Conservation (phyloP, 345 rosid species). For the Pelargonium nanum region DNA sequence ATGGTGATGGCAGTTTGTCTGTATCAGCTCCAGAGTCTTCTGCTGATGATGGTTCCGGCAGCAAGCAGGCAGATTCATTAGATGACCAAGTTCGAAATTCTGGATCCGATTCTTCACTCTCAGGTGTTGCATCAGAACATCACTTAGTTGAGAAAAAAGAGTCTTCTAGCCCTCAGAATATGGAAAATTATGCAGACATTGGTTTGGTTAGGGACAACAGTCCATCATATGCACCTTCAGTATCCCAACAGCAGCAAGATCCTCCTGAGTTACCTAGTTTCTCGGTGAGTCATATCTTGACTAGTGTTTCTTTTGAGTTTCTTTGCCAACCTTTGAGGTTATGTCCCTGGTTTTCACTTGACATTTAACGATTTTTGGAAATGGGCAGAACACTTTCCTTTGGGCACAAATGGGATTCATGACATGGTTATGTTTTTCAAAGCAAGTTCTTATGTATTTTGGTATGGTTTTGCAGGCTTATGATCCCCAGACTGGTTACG, state of each 20-base stretch:
- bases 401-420: no score
- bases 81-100: slow-evolving; percentile 48
- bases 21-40: slow-evolving; percentile 33
- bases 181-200: slow-evolving; percentile 45
- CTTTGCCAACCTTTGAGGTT: neutral
- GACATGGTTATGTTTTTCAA: no score
- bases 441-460: slow-evolving; percentile 9
- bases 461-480: slow-evolving; percentile 42
- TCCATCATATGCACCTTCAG: slow-evolving; percentile 48
- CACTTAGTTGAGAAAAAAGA: slow-evolving; percentile 44
- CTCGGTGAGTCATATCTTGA: slow-evolving; percentile 38
- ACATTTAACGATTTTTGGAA: neutral
- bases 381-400: no score
- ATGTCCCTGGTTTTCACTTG: neutral
- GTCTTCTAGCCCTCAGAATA: slow-evolving; percentile 41
- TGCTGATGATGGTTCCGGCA: slow-evolving; percentile 28
- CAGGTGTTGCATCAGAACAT: slow-evolving; percentile 42
- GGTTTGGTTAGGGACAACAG: slow-evolving; percentile 40
- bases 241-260: slow-evolving; percentile 53
- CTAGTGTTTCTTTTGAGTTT: neutral
- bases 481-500: slow-evolving; percentile 55
- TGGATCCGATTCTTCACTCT: slow-evolving; percentile 46
- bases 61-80: slow-evolving; percentile 33
- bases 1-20: slow-evolving; percentile 36
- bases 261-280: slow-evolving; percentile 48